Evolutionary conservation across 768 basidiomycete genomes (phyloP).

Genomic region (Tephrocybe sp.): DNA sequence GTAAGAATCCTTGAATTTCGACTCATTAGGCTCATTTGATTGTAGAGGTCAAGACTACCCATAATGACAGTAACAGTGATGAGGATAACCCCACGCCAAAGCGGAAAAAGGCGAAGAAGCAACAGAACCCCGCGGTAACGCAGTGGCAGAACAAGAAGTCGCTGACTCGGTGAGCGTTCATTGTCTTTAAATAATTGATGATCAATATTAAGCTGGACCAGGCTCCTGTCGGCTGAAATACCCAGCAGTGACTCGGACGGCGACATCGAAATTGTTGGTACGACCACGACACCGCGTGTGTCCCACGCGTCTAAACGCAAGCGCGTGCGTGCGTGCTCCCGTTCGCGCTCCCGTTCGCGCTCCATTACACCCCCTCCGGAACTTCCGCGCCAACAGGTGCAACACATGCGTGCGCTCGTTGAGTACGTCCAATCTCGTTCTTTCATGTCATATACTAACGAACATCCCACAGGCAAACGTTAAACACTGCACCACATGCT

Average conservation of each 20-base stretch:
- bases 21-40: not conserved
- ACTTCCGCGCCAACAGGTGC: conserved; percentile 51
- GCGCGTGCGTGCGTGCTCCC: conserved; percentile 43
- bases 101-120: conserved; percentile 35
- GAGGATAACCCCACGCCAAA: conserved; percentile 31
- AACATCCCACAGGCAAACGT: conserved; percentile 40
- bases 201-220: conserved; percentile 16
- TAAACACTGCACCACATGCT: conserved; percentile 40
- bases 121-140: conserved; percentile 36
- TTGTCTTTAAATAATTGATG: not conserved
- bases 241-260: conserved; percentile 32
- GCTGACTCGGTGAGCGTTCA: conserved; percentile 38
- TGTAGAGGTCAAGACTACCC: conserved; percentile 9
- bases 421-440: conserved; percentile 40
- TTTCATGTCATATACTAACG: not conserved
- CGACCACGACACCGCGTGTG: conserved; percentile 28
- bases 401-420: conserved; percentile 58
- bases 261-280: conserved; percentile 38
- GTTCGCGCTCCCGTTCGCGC: conserved; percentile 58
- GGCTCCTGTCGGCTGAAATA: conserved; percentile 39
- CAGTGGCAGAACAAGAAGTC: conserved; percentile 44
- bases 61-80: conserved; percentile 23
- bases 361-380: conserved; percentile 80
- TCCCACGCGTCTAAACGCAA: conserved; percentile 35
- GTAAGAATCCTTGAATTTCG: conserved; percentile 10